A percentile compares a stretch with the other conserved stretches of the same genome.
Conservation (phyloP, 2,329 filamentous ascomycete genomes). For the Arthrobotrys sinensis region DNA sequence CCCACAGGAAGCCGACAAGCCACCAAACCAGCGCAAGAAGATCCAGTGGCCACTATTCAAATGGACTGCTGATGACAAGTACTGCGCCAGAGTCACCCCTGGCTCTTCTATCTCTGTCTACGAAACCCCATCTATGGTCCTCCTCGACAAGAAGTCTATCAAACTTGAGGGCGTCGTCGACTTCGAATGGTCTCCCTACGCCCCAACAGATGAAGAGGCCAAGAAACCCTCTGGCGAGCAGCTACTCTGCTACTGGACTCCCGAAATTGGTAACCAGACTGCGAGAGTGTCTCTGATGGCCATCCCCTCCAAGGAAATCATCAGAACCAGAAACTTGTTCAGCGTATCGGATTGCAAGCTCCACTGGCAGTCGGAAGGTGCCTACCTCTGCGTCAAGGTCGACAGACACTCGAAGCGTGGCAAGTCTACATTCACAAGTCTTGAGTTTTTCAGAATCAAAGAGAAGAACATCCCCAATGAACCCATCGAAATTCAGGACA, state of each 20-base stretch:
- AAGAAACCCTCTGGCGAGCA: slow-evolving; percentile 86
- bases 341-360: slow-evolving; percentile 98
- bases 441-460: slow-evolving; percentile 97
- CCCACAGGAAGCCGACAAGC: slow-evolving; percentile 74
- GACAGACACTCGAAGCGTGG: slow-evolving; percentile 95
- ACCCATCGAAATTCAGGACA: slow-evolving; percentile 98
- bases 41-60: slow-evolving; percentile 99
- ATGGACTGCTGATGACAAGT: slow-evolving; percentile 98
- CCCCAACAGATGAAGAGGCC: slow-evolving; percentile 83
- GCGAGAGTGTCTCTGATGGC: slow-evolving; percentile 98
- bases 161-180: slow-evolving; percentile 98
- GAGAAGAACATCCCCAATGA: slow-evolving; percentile 99
- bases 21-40: slow-evolving; percentile 82
- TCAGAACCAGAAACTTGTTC: slow-evolving; percentile 96
- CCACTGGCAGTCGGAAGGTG: slow-evolving; percentile 96
- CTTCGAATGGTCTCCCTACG: slow-evolving; percentile 96
- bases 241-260: slow-evolving; percentile 98
- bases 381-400: slow-evolving; percentile 98
- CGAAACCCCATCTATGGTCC: slow-evolving; percentile 88
- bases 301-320: slow-evolving; percentile 92
- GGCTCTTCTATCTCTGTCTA: slow-evolving; percentile 92
- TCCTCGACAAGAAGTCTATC: slow-evolving; percentile 90
- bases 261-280: slow-evolving; percentile 96
- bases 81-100: slow-evolving; percentile 91
- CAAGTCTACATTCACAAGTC: slow-evolving; percentile 94